Percentiles rank a stretch among this genome's conserved stretches.
Evolutionary conservation across 768 basidiomycete species (phyloP).

Genomic region (Ramaria sp.): DNA sequence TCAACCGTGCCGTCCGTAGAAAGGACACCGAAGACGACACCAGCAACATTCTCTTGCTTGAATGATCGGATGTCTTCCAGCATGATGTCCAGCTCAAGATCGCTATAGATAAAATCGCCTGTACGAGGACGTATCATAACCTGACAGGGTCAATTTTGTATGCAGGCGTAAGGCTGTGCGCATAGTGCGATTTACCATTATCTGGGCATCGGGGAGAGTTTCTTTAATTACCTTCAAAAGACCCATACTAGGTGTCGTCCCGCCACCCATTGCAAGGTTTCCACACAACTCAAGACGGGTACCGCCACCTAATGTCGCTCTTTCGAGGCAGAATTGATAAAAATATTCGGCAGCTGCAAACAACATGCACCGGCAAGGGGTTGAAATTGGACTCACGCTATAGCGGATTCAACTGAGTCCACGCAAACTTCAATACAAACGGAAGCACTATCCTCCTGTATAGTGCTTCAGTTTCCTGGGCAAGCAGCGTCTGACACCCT

Average conservation of each 20-base stretch:
- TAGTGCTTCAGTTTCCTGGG: no score
- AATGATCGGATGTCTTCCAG: constrained; percentile 57
- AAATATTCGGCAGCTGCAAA: background rate
- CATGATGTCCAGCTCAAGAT: constrained; percentile 62
- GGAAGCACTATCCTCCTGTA: no score
- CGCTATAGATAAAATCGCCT: constrained; percentile 71
- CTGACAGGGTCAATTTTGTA: constrained; percentile 24
- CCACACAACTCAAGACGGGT: constrained; percentile 70
- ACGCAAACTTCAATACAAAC: constrained; percentile 53
- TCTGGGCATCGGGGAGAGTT: constrained; percentile 27
- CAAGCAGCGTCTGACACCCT: no score
- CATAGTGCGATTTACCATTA: constrained; percentile 44
- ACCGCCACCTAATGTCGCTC: constrained; percentile 62
- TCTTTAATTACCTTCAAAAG: constrained; percentile 49
- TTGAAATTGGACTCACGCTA: constrained; percentile 34
- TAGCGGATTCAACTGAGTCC: constrained; percentile 65
- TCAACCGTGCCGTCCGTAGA: constrained; percentile 48
- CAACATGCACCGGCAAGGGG: constrained; percentile 2
- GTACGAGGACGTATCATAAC: constrained; percentile 71
- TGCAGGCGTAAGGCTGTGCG: background rate
- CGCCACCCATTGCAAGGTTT: constrained; percentile 64
- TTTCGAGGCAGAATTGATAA: constrained; percentile 18
- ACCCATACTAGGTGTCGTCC: constrained; percentile 75
- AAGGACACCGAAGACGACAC: constrained; percentile 61
- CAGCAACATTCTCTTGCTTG: constrained; percentile 44